A percentile compares a stretch with the other conserved stretches of the same genome.
Conservation (phyloP, 306 rosid genomes). For the Vigna trinervia region DNA sequence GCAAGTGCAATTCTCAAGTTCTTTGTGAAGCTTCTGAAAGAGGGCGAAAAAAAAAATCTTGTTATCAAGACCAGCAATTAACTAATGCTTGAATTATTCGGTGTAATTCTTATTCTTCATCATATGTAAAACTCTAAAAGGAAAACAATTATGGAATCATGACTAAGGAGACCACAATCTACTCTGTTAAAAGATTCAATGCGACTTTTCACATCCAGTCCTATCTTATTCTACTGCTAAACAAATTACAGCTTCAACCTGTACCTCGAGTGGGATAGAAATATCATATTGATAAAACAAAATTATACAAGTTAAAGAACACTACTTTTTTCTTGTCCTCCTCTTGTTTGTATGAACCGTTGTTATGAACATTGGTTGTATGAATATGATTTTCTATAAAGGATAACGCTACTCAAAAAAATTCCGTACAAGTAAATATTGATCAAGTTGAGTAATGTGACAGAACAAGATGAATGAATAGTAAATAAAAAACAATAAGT, state of each 20-base stretch:
- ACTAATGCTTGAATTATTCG: slow-evolving; percentile 6
- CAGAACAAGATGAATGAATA: neutral
- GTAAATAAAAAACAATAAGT: neutral
- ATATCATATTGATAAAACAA: neutral
- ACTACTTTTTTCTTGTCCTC: neutral
- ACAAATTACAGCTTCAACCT: neutral
- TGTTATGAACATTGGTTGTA: neutral
- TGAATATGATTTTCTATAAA: neutral
- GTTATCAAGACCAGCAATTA: neutral
- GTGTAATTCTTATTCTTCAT: neutral
- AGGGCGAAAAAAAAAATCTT: neutral
- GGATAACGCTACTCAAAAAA: neutral
- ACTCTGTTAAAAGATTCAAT: neutral
- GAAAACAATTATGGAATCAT: slow-evolving; percentile 7
- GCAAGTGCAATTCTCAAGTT: slow-evolving; percentile 79
- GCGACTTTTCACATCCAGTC: neutral
- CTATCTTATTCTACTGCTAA: neutral
- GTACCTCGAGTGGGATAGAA: neutral
- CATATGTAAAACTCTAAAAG: neutral
- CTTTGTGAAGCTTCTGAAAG: slow-evolving; percentile 75
- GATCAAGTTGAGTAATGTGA: neutral
- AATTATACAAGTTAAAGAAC: neutral
- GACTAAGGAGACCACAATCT: neutral
- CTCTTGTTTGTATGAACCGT: neutral
- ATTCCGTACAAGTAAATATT: neutral